phyloP scores from a whole-genome alignment of 441 rosid species.

The Dalechampia spathulata region DNA sequence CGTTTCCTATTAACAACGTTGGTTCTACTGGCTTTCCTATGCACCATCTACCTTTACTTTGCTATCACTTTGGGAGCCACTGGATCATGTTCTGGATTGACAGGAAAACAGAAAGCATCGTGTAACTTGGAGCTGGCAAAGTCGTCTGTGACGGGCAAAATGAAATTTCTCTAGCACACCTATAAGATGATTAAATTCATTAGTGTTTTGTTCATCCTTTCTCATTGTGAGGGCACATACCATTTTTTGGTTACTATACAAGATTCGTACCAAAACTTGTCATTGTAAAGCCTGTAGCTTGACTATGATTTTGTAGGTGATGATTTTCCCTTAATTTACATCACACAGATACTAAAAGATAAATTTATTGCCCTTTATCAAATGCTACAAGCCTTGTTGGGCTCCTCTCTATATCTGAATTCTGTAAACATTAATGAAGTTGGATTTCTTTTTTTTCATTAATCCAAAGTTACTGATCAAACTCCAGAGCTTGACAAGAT shows the following conservation, averaged over 20 bases:
- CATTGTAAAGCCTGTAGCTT: neutral
- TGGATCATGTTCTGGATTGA: conserved; percentile 52
- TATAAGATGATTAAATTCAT: neutral
- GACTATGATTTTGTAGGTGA: conserved; percentile 1
- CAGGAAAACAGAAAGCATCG: conserved; percentile 41
- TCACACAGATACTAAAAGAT: no score
- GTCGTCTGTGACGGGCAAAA: conserved; percentile 51
- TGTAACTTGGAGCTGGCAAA: conserved; percentile 52
- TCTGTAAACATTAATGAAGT: no score
- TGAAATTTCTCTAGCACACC: conserved; percentile 44
- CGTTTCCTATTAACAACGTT: conserved; percentile 76
- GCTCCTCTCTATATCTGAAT: no score
- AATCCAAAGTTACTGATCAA: no score
- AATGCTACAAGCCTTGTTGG: no score
- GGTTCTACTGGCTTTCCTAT: conserved; percentile 63
- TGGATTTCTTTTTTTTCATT: no score
- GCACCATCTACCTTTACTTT: conserved; percentile 83
- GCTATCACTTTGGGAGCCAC: conserved; percentile 71
- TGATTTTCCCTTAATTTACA: neutral
- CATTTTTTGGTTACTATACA: neutral
- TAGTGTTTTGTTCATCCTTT: neutral
- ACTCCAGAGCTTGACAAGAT: no score
- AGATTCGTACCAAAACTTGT: conserved; percentile 1
- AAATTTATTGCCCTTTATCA: no score
- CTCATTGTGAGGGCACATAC: neutral